A percentile compares a stretch with the other conserved stretches of the same genome.
Conservation (phyloP, 345 rosid genomes). For the Arabidopsis suecica region DNA sequence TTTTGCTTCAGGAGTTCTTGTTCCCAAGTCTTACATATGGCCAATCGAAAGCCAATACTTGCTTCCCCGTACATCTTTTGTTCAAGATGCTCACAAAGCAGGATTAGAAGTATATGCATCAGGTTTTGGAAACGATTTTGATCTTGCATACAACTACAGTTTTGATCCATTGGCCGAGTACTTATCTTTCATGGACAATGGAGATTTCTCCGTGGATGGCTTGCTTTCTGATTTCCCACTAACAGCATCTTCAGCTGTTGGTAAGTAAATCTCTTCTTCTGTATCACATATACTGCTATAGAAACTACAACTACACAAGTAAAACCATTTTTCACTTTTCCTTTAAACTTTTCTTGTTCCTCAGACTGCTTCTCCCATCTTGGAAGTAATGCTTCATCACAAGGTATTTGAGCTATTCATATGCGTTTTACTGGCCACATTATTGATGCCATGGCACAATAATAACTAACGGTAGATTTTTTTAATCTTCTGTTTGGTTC, state of each 20-base stretch:
- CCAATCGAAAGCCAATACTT: constrained; percentile 62
- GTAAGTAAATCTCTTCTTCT: constrained; percentile 48
- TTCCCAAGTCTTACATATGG: constrained; percentile 87
- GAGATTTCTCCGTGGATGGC: constrained; percentile 88
- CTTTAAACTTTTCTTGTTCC: constrained; percentile 42
- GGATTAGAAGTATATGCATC: constrained; percentile 84
- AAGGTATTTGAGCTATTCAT: constrained; percentile 55
- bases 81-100: constrained; percentile 83
- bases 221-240: constrained; percentile 86
- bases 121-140: constrained; percentile 73
- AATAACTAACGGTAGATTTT: neutral
- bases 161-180: constrained; percentile 81
- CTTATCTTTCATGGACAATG: constrained; percentile 71
- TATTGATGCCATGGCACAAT: neutral
- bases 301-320: neutral
- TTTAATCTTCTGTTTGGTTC: constrained; percentile 28
- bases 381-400: constrained; percentile 59
- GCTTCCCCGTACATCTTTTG: constrained; percentile 59
- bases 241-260: constrained; percentile 72
- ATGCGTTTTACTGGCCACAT: neutral
- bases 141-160: constrained; percentile 78
- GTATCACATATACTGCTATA: constrained; percentile 5
- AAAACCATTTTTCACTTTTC: constrained; percentile 18
- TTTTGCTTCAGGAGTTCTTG: constrained; percentile 93
- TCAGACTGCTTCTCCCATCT: constrained; percentile 82